These are phyloP conservation scores for Erodium maritimum DNA, from an alignment of 345 rosid species.

Conservation along the genomic window DNA sequence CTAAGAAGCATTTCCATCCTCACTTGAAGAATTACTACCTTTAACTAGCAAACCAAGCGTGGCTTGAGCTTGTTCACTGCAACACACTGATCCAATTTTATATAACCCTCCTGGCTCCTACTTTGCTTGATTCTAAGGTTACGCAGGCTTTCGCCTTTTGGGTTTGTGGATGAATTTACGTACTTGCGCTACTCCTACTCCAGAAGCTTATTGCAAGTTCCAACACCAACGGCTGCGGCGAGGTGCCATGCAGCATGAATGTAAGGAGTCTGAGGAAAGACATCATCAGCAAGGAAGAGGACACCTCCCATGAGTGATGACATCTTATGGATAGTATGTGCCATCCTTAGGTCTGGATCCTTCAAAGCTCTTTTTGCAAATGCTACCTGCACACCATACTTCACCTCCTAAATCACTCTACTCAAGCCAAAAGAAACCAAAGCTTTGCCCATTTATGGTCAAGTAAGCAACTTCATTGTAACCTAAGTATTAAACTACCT, in stretches of 20 bases:
- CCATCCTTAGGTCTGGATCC: constrained; percentile 71
- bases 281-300: constrained; percentile 79
- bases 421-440: constrained; percentile 1
- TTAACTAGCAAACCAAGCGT: background rate
- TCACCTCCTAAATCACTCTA: background rate
- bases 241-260: constrained; percentile 98
- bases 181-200: constrained; percentile 40
- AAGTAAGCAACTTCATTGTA: background rate
- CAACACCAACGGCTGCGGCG: constrained; percentile 85
- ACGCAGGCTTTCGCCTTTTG: background rate
- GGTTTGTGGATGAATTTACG: background rate
- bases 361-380: constrained; percentile 67
- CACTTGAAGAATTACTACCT: background rate
- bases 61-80: background rate
- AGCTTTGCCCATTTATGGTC: too few species aligned
- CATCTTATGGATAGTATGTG: constrained; percentile 73
- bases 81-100: background rate
- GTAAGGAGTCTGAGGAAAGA: constrained; percentile 60
- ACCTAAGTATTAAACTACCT: constrained; percentile 28
- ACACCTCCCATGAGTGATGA: constrained; percentile 77
- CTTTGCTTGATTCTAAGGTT: background rate
- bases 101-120: background rate
- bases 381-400: constrained; percentile 37
- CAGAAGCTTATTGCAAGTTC: constrained; percentile 89
- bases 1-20: background rate